Base-by-base conservation (phyloP, 495 filamentous ascomycete genomes). In the Amorphotheca resinae region DNA sequence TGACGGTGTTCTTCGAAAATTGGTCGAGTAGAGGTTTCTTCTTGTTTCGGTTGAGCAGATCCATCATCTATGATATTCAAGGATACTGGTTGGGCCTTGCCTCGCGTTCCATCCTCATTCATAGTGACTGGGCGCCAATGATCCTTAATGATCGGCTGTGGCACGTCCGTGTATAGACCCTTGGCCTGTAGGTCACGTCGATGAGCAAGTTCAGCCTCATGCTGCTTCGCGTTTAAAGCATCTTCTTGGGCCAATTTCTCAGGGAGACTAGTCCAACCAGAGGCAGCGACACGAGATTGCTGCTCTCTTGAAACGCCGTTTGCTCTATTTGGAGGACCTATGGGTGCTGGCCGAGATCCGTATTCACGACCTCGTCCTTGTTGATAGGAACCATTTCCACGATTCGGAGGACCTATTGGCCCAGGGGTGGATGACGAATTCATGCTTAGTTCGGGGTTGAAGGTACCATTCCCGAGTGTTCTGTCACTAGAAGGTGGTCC, bases 391-490 rank as follows among this genome's bases (percentile, higher is more conserved):
- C 63, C 62, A 23, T 58, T 60, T 16, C 50, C 39, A 3, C 58
- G 53, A n/a, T 58, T 60, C 16, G 70, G 72, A 6, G 72, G 69
- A 4, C 69, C 72, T 43, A 76, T 76, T 3, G 70, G 69, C 6
- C 66, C 64, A 21, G 72, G 72, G 15, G 58, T 64, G 6, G 34
- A 9, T 9, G 69, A 41, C 9, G 64, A 38, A 44, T 34, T 60
- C 51, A 55, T 61, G 8, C 69, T 66, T 15, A 86, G 61, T 41
- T 73, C 68, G 36, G 74, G 70, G 36, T 77, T 75, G 53, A 87
- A 87, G 2, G 82, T 82, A n/a, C 83, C 83, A 51, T 87, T 87
- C 1, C 83, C 83, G 17, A 87, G 66, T 16, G 73, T 74, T 43
- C 75, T 73, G 50, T 83, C 74, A 53, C 73, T 80, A 36, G 69